Evolutionary conservation across 1,284 basidiomycete species (phyloP), one percentile per base, ranked within the genome.

Genomic region (Heterobasidion annosum): DNA sequence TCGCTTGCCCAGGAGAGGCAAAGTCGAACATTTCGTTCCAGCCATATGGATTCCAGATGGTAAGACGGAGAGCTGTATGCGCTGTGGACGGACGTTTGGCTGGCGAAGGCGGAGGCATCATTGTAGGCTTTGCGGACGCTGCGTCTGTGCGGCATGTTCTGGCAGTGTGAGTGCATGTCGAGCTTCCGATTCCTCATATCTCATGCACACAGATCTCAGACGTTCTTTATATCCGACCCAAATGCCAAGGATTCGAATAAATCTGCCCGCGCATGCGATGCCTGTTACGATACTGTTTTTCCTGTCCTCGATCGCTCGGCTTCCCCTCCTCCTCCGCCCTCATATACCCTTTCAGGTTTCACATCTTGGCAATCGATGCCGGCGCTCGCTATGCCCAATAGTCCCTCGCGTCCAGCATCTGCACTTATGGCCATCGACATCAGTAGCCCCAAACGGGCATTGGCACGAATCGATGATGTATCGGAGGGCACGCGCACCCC

Each of bases 21-120:
- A 76, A 58, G 83, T 95, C 40, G 91, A 95, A 49, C 87, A 91
- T 68, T 96, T 93, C 72, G 83, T 91, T 1, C 92, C 93, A 3
- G 89, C 94, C 0, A 82, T 96, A 9, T 97, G 93, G 93, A 85
- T 95, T 15, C 92, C 93, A 0, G 93, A 97, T 65, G 82, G 81
- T 55, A 87, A 81, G 64, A 85, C 89, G 8, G 79, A 82, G 57
- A 77, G 77, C 46, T 97, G 93, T 67, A 91, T 91, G 88, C 76
- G 88, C 12, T 97, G 93, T 65, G 81, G 81, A 10, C 73, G 80
- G 52, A 62, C 76, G 19, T 97, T 97, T 68, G 86, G 88, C 5
- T 84, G 93, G 76, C 79, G 89, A 67, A 75, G 91, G 57, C 72
- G 94, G 60, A 77, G 90, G 62, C 93, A 97, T 67, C 93, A 97